These are phyloP conservation scores for Cyberlindnera xylosilytica DNA, from an alignment of 805 yeast genomes.

Conservation along the genomic window DNA sequence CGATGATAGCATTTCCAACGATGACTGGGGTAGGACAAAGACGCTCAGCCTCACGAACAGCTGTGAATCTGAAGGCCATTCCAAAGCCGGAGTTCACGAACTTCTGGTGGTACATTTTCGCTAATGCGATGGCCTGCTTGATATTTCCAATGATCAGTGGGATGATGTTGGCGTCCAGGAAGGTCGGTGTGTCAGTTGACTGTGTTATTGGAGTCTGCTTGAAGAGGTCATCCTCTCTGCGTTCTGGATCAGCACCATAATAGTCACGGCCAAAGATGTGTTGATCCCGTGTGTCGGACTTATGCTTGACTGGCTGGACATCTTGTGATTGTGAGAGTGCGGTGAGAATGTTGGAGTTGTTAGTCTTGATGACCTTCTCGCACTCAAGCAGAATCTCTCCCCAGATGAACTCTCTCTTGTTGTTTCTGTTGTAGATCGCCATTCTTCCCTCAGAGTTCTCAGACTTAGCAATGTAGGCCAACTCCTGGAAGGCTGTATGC, in stretches of 20 bases:
- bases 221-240: conserved; percentile 15
- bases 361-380: conserved; percentile 47
- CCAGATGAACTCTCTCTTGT: conserved; percentile 51
- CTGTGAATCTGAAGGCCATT: conserved; percentile 29
- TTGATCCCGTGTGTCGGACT: conserved; percentile 14
- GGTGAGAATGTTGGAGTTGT: conserved; percentile 39
- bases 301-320: conserved; percentile 19
- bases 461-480: conserved; percentile 59
- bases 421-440: conserved; percentile 50
- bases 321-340: conserved; percentile 6
- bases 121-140: conserved; percentile 5
- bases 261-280: conserved; percentile 36
- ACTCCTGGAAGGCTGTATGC: conserved; percentile 72
- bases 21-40: conserved; percentile 63
- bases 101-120: conserved; percentile 14
- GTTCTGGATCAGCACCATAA: conserved; percentile 12
- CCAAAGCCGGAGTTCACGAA: conserved; percentile 28
- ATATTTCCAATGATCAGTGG: conserved; percentile 11
- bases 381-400: conserved; percentile 58
- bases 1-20: conserved; percentile 61
- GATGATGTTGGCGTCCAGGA: conserved; percentile 22
- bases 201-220: conserved; percentile 5
- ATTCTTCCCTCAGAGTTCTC: conserved; percentile 44
- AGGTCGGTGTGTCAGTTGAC: conserved; percentile 9
- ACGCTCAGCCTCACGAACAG: conserved; percentile 49